Base-by-base conservation (phyloP, 2,329 filamentous ascomycete species). In the Fusarium incarnatum region DNA sequence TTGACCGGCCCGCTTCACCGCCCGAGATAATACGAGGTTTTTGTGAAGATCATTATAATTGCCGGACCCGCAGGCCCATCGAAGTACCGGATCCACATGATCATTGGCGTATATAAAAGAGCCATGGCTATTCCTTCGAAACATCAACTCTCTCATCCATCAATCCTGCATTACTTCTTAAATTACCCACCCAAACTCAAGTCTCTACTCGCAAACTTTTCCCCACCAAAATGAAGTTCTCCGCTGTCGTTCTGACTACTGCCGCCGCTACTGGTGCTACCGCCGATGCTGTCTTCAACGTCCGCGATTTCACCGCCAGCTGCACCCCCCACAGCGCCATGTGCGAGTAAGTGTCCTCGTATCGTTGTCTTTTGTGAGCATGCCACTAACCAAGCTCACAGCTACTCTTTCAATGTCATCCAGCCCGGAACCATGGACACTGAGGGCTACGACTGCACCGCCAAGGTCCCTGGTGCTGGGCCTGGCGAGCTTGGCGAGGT, bases 351-450 rank as follows among this genome's bases (percentile, higher is more conserved):
- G 28, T 55, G 6, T 46, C 27, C 3, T 2, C 20, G 11, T 5
- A 25, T 5, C 1, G 2, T n/a, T 11, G 3, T 20, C 11, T 23
- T 44, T 7, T 9, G 6, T 30, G 16, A 32, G 45, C 37, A 45
- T 32, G 15, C 1, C 3, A 2, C 40, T 55, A 2, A 55, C 20
- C 52, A 45, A 55, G 8, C 27, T 25, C 27, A 23, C 11, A 55
- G 52, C 27, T 55, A 55, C 52, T 45, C 40, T 34, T 55, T 55
- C 52, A 55, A 53, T 20, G 50, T 45, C 6, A 55, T 55, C 27
- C 40, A 55, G 40, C 52, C 40, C 8, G 52, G 52, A 16, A 55
- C 52, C 12, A 55, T 55, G 40, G 52, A 55, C 16, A 45, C 52
- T 3, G 6, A 55, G 27, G 40, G 52, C 27, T 55, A 55, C 15